A percentile compares a stretch with the other conserved stretches of the same genome.
These are phyloP conservation scores for Oidiodendron maius DNA, from an alignment of 495 filamentous ascomycete genomes.

Conservation along the genomic window DNA sequence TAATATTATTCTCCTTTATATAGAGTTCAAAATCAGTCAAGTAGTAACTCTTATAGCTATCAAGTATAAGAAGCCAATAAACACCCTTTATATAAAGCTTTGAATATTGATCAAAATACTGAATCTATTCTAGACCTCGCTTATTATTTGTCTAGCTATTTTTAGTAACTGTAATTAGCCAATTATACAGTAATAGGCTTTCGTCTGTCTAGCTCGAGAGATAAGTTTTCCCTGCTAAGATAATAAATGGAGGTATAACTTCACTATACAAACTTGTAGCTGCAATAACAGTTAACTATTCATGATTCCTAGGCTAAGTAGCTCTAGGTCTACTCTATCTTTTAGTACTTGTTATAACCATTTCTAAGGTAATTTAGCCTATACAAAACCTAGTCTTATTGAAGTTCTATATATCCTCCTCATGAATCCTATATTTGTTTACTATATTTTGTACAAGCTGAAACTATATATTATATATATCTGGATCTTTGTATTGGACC, in stretches of 20 bases:
- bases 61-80: conserved; percentile 27
- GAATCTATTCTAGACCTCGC: conserved; percentile 17
- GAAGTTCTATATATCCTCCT: conserved; percentile 42
- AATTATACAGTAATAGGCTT: conserved; percentile 23
- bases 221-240: conserved; percentile 26
- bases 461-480: conserved; percentile 30
- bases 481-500: no score
- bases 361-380: conserved; percentile 24
- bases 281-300: conserved; percentile 35
- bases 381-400: conserved; percentile 33
- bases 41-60: conserved; percentile 18
- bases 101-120: conserved; percentile 18
- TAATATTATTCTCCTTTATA: conserved; percentile 24
- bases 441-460: no score
- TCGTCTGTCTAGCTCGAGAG: conserved; percentile 24
- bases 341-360: conserved; percentile 28
- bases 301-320: conserved; percentile 31
- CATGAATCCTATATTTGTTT: conserved; percentile 30
- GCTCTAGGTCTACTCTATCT: conserved; percentile 13
- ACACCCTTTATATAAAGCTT: conserved; percentile 5
- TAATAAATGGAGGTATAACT: conserved; percentile 30
- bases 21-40: conserved; percentile 22
- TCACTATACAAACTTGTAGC: conserved; percentile 24
- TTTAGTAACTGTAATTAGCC: conserved; percentile 20
- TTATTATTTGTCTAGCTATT: conserved; percentile 33